Evolutionary conservation across 2,329 filamentous ascomycete genomes (phyloP), one percentile per base, ranked within the genome.

Genomic region (Stromatinia cepivora): DNA sequence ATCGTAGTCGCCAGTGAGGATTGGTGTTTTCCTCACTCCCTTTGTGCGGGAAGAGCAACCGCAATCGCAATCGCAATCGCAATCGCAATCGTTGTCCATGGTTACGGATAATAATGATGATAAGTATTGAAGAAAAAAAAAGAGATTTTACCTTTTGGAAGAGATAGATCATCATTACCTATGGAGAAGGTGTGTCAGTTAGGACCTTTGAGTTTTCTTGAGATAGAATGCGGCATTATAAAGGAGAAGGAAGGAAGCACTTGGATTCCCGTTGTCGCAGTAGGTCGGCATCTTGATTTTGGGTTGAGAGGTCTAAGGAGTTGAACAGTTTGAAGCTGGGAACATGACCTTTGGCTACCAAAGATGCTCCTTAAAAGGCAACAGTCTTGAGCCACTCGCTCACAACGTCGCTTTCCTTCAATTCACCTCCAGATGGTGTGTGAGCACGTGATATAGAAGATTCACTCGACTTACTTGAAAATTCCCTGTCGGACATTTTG

Each of bases 401-500:
- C 15, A 10, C 22, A 61, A n/a, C 20, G 9, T 15, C 10, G n/a
- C 50, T 20, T 62, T n/a, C 22, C 46, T 46, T 36, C 54, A 25
- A 50, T 53, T 45, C 42, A 48, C 56, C 1, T 17, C 45, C 13
- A 15, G 17, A 10, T 4, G 7, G n/a, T 11, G 2, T 0, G 3
- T 1, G 0, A 20, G 36, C 66, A 68, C 57, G 57, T 64, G 66
- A 56, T 9, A 25, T 1, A n/a, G 17, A 31, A 54, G 13, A 67
- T 62, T 34, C 56, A 59, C 39, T 48, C 13, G 20, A 68, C 66
- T 63, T 64, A 68, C 66, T 64, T 42, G 66, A 85, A 81, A 89
- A 87, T 78, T 90, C 88, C 79, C 88, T 85, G 76, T 90, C 88
- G 69, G 88, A 90, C 88, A 90, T 90, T 10, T 52, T 74, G 69